These are phyloP conservation scores for Aspergillus amoenus DNA, from an alignment of 2,329 filamentous ascomycete genomes.

Conservation along the genomic window DNA sequence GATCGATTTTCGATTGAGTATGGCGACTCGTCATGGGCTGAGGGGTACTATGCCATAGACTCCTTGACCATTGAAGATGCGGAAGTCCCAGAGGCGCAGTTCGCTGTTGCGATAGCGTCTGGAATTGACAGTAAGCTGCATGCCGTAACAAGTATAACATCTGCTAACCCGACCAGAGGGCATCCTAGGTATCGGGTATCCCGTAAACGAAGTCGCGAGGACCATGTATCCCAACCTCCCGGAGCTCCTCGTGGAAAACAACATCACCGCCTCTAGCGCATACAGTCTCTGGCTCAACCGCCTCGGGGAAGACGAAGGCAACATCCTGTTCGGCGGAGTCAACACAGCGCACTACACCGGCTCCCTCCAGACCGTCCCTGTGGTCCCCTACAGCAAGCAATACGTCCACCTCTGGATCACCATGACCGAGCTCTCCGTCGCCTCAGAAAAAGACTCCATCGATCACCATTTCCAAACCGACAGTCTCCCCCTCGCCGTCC, in stretches of 20 bases:
- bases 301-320: slow-evolving; percentile 60
- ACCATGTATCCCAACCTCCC: slow-evolving; percentile 59
- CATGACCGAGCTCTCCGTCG: slow-evolving; percentile 56
- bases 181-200: slow-evolving; percentile 80
- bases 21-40: slow-evolving; percentile 71
- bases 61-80: slow-evolving; percentile 9
- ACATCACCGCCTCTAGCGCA: slow-evolving; percentile 62
- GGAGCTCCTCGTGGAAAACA: slow-evolving; percentile 58
- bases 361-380: slow-evolving; percentile 61
- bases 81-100: slow-evolving; percentile 7
- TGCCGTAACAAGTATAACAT: background rate
- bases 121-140: slow-evolving; percentile 38
- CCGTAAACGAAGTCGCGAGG: slow-evolving; percentile 64
- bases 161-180: slow-evolving; percentile 32
- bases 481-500: slow-evolving; percentile 55
- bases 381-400: slow-evolving; percentile 51
- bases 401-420: slow-evolving; percentile 66
- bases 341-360: slow-evolving; percentile 64
- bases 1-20: slow-evolving; percentile 80
- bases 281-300: slow-evolving; percentile 75
- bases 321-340: slow-evolving; percentile 70
- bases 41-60: slow-evolving; percentile 66
- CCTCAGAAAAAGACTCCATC: slow-evolving; percentile 16
- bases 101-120: slow-evolving; percentile 9
- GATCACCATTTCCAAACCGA: slow-evolving; percentile 10